Evolutionary conservation across 225 moss, liverwort and hornwort species (phyloP).

Genomic region (Climacium dendroides): DNA sequence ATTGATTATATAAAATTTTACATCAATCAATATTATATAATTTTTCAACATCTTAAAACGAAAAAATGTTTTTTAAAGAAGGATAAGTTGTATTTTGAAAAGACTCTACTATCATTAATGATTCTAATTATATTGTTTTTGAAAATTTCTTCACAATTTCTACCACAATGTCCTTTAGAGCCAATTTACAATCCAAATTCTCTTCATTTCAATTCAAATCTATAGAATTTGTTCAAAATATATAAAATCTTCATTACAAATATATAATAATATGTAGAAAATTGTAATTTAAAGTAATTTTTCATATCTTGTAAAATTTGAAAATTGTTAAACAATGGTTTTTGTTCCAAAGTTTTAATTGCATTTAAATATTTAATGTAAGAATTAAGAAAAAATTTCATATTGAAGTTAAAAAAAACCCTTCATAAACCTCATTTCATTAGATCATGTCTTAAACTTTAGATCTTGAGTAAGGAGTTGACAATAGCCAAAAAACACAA

Average conservation of each 20-base stretch:
- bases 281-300: no score
- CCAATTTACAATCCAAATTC: not conserved
- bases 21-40: no score
- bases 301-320: rapidly evolving
- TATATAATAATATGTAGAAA: not conserved
- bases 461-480: not conserved
- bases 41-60: no score
- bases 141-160: no score
- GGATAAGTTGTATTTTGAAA: rapidly evolving
- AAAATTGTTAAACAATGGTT: not conserved
- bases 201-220: not conserved
- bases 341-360: not conserved
- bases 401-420: not conserved
- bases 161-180: not conserved
- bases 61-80: no score
- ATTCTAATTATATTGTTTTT: no score
- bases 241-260: not conserved
- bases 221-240: not conserved
- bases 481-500: no score
- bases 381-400: not conserved
- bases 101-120: no score
- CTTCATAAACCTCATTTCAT: not conserved
- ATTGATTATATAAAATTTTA: no score
- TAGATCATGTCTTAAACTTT: no score
- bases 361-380: not conserved